phyloP scores from a whole-genome alignment of 1,139 yeast species.

The Magnusiomyces ingens region DNA sequence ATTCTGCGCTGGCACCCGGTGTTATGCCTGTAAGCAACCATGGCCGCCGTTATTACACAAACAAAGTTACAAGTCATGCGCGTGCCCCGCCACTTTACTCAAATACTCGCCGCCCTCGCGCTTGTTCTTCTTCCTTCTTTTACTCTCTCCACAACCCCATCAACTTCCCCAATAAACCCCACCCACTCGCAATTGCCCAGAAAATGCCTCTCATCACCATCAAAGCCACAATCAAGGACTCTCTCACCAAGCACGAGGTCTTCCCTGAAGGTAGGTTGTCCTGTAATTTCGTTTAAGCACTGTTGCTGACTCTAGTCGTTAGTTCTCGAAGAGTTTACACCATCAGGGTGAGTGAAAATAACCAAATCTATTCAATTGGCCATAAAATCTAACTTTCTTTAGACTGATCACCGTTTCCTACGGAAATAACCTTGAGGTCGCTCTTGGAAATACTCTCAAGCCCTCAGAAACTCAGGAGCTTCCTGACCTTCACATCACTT shows the following conservation, averaged over 20 bases:
- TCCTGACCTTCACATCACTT: slow-evolving; percentile 64
- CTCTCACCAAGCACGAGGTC: slow-evolving; percentile 53
- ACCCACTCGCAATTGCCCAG: neutral
- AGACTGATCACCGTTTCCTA: slow-evolving; percentile 42
- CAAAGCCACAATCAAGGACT: slow-evolving; percentile 54
- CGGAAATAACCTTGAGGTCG: slow-evolving; percentile 52
- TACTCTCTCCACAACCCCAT: neutral
- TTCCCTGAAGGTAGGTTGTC: slow-evolving; percentile 54
- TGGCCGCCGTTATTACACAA: no score
- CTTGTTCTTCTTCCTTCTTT: neutral
- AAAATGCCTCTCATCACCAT: slow-evolving; percentile 38
- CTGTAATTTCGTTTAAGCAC: neutral
- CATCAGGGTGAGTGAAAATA: slow-evolving; percentile 22
- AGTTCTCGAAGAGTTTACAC: slow-evolving; percentile 33
- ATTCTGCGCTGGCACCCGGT: no score
- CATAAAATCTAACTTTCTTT: slow-evolving; percentile 2
- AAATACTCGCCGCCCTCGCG: neutral
- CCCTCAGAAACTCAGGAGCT: slow-evolving; percentile 56
- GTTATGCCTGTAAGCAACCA: no score
- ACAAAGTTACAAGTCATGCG: no score
- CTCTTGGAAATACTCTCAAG: slow-evolving; percentile 69
- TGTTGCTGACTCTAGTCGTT: slow-evolving; percentile 2
- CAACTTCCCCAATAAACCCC: neutral
- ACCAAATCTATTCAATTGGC: neutral
- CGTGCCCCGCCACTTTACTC: no score